Evolutionary conservation across 208 protist species (phyloP).

Genomic region (Leishmania tarentolae): DNA sequence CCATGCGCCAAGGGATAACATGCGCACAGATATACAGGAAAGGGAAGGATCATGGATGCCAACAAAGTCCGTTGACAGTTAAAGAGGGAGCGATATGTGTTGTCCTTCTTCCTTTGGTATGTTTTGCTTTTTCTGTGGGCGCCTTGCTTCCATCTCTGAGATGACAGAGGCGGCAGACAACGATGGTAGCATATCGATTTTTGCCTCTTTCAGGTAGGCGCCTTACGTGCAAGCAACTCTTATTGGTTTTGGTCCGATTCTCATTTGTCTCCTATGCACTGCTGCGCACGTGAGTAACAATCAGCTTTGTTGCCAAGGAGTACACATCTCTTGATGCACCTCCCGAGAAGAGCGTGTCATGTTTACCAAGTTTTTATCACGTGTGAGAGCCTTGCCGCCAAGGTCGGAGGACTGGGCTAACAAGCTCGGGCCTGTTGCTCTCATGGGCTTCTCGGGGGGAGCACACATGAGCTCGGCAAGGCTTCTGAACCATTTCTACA

Average conservation of each 20-base stretch:
- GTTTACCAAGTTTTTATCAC: conserved; percentile 74
- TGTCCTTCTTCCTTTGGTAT: neutral
- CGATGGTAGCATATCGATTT: neutral
- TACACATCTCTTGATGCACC: neutral
- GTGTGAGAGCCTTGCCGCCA: conserved; percentile 51
- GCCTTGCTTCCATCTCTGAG: neutral
- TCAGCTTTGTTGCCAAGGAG: neutral
- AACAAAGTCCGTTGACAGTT: neutral
- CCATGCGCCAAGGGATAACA: neutral
- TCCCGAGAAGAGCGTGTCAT: conserved; percentile 21
- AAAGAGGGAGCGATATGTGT: neutral
- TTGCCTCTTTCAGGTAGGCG: neutral
- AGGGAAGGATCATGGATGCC: neutral
- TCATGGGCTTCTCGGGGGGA: conserved; percentile 63
- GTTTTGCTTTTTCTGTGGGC: neutral
- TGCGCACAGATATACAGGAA: neutral
- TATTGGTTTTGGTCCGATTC: conserved; percentile 3
- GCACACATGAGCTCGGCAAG: conserved; percentile 28
- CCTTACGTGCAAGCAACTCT: neutral
- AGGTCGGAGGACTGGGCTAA: conserved; percentile 75
- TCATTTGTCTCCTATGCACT: neutral
- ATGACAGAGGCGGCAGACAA: neutral
- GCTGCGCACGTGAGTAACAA: neutral
- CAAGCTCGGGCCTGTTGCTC: conserved; percentile 69
- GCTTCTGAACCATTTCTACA: conserved; percentile 63